A percentile compares a stretch with the other conserved stretches of the same genome.
These are phyloP conservation scores for Pleodorina starrii DNA, from an alignment of 139 green algal species.

Conservation along the genomic window DNA sequence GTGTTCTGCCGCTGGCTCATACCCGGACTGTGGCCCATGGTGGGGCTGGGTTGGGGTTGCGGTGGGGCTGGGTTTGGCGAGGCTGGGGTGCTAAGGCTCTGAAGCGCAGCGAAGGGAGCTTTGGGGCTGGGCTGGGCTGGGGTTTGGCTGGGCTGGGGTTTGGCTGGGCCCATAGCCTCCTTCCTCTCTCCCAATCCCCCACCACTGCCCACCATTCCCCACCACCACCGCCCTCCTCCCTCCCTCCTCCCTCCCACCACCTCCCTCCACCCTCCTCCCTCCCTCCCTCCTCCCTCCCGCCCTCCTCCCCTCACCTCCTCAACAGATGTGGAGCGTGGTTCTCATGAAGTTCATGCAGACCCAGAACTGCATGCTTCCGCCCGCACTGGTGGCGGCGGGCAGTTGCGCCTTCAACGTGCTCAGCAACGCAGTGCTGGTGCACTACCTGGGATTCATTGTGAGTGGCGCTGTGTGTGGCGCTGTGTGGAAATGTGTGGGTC, in stretches of 20 bases:
- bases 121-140: too few species aligned
- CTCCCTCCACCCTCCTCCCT: too few species aligned
- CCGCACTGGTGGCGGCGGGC: constrained; percentile 47
- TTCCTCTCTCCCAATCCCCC: too few species aligned
- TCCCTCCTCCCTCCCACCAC: too few species aligned
- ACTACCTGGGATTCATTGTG: constrained; percentile 54
- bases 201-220: too few species aligned
- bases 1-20: constrained; percentile 54
- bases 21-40: constrained; percentile 63
- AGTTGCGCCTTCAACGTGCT: constrained; percentile 55
- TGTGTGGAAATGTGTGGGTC: too few species aligned
- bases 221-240: too few species aligned
- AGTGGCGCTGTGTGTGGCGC: background rate
- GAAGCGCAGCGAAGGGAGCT: too few species aligned
- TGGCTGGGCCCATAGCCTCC: too few species aligned
- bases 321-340: constrained; percentile 56
- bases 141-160: background rate
- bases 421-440: constrained; percentile 49
- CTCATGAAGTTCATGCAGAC: constrained; percentile 67
- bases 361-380: constrained; percentile 61
- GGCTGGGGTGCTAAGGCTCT: background rate
- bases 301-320: too few species aligned
- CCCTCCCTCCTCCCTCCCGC: too few species aligned
- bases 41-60: background rate
- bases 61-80: background rate